A percentile compares a stretch with the other conserved stretches of the same genome.
Conservation (phyloP, 1,284 basidiomycete species). For the Cryptococcus sp. region DNA sequence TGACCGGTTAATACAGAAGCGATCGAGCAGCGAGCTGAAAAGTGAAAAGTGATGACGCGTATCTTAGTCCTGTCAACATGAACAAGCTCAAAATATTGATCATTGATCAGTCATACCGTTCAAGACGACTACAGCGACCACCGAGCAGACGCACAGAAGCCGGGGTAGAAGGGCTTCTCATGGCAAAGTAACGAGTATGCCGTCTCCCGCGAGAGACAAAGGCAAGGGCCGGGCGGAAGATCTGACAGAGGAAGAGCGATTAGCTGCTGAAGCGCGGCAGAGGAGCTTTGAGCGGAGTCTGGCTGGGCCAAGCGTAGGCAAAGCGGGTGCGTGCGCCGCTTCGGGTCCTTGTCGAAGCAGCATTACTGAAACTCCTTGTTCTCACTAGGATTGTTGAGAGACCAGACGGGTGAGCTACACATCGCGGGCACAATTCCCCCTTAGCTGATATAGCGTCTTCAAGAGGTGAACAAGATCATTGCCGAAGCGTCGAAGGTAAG, state of each 20-base stretch:
- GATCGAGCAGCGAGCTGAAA: neutral
- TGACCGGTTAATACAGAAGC: too few relatives aligned
- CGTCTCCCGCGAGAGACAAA: conserved; percentile 1
- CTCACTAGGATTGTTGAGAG: conserved; percentile 40
- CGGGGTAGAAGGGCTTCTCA: too few relatives aligned
- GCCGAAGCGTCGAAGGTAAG: conserved; percentile 51
- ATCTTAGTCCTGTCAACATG: too few relatives aligned
- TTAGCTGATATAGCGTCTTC: conserved; percentile 11
- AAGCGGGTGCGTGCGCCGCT: conserved; percentile 39
- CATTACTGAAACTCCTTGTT: neutral
- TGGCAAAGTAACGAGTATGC: neutral
- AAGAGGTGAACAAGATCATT: conserved; percentile 52
- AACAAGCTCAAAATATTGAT: too few relatives aligned
- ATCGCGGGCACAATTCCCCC: too few relatives aligned
- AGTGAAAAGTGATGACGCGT: neutral
- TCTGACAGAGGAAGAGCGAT: neutral
- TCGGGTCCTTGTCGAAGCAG: neutral
- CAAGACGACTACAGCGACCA: too few relatives aligned
- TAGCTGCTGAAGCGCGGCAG: conserved; percentile 31
- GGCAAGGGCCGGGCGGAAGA: conserved; percentile 1
- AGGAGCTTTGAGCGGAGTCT: conserved; percentile 49
- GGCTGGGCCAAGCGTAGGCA: conserved; percentile 52
- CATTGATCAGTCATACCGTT: too few relatives aligned
- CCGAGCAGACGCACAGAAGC: too few relatives aligned
- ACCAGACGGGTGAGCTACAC: conserved; percentile 48